Evolutionary conservation across 208 protist species (phyloP).

Genomic region (Leishmania arabica): DNA sequence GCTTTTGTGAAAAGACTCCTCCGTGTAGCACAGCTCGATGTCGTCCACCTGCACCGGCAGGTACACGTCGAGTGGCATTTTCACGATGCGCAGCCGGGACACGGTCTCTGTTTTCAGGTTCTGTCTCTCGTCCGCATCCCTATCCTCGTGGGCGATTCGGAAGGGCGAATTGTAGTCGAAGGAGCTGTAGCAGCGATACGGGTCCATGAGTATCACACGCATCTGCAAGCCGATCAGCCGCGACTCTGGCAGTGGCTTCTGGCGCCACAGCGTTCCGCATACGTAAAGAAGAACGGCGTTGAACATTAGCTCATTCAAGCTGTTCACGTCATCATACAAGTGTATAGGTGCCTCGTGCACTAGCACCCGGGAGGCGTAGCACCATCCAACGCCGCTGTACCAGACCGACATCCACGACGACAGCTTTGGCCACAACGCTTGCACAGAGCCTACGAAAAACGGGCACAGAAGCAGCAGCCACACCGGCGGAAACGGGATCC

Average conservation of each 20-base stretch:
- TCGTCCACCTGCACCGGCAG: conserved; percentile 6
- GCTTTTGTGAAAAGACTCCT: background rate
- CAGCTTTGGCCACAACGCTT: conserved; percentile 30
- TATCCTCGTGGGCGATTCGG: background rate
- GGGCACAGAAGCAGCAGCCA: conserved; percentile 31
- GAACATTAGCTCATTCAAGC: conserved; percentile 62
- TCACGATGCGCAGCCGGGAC: conserved; percentile 7
- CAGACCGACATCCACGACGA: background rate
- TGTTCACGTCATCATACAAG: conserved; percentile 24
- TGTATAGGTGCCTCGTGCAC: conserved; percentile 26
- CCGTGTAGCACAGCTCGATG: conserved; percentile 4
- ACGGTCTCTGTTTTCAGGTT: conserved; percentile 10
- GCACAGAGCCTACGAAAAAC: conserved; percentile 31
- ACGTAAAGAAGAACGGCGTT: conserved; percentile 78
- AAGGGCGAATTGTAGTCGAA: conserved; percentile 58
- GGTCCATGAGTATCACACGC: conserved; percentile 62
- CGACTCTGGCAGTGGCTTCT: conserved; percentile 28
- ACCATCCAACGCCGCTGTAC: conserved; percentile 9
- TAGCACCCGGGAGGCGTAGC: conserved; percentile 16
- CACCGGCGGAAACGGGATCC: conserved; percentile 23
- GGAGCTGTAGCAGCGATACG: conserved; percentile 41
- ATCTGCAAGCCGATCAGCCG: conserved; percentile 43
- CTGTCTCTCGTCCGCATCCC: background rate
- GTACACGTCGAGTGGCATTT: conserved; percentile 3
- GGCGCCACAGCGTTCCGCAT: conserved; percentile 35